Evolutionary conservation across 331 rosid species (phyloP).

Genomic region (Cydonia oblonga): DNA sequence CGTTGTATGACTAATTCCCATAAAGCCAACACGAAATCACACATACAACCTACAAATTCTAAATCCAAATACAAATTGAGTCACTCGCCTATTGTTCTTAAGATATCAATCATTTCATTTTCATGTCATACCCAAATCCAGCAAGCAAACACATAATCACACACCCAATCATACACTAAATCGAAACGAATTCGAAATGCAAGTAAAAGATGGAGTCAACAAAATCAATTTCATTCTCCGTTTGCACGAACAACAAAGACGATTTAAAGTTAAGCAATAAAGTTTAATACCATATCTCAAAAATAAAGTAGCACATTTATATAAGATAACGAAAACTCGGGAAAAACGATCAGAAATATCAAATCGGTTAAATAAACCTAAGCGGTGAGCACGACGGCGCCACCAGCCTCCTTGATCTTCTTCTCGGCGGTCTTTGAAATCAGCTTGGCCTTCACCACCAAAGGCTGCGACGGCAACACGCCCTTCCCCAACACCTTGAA

Average conservation of each 20-base stretch:
- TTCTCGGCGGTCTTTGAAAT: constrained; percentile 71
- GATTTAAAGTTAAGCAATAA: neutral
- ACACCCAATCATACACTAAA: no score
- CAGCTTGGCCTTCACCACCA: constrained; percentile 78
- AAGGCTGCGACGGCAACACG: constrained; percentile 41
- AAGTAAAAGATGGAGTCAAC: no score
- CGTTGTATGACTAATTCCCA: neutral
- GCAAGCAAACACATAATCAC: no score
- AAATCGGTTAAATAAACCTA: constrained; percentile 22
- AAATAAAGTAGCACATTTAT: neutral
- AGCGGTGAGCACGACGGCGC: constrained; percentile 75
- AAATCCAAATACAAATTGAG: neutral
- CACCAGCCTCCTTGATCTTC: constrained; percentile 88
- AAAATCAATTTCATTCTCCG: neutral
- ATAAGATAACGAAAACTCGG: neutral
- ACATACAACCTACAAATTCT: neutral
- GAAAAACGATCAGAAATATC: neutral
- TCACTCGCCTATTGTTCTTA: neutral
- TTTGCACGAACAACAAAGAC: neutral
- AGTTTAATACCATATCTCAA: neutral
- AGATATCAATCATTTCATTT: no score
- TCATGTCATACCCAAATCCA: no score
- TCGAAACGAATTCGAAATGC: no score
- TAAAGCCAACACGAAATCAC: neutral
- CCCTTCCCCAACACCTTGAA: constrained; percentile 82